Evolutionary conservation across 805 yeast genomes (phyloP).

Genomic region (Clavispora santaluciae): DNA sequence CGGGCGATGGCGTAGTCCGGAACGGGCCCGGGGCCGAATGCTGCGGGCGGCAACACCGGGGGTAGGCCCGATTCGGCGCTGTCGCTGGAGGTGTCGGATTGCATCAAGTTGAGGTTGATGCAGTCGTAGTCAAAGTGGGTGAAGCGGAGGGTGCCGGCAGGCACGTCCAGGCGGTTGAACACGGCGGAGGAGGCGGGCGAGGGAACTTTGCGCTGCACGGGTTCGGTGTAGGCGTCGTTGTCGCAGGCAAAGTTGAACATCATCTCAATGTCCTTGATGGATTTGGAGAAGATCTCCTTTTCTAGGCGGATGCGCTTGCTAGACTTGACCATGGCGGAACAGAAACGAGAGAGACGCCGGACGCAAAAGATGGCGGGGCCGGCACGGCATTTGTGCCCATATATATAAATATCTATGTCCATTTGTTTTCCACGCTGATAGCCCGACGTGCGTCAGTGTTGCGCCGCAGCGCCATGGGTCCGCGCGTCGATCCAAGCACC

Average conservation of each 20-base stretch:
- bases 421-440: background rate
- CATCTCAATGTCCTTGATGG: conserved; percentile 14
- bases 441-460: background rate
- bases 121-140: conserved; percentile 11
- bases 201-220: conserved; percentile 1
- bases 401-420: background rate
- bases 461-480: background rate
- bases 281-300: conserved; percentile 12
- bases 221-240: conserved; percentile 1
- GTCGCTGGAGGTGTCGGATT: conserved; percentile 5
- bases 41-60: background rate
- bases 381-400: background rate
- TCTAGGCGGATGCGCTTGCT: conserved; percentile 13
- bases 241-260: conserved; percentile 10
- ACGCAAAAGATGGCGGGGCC: background rate
- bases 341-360: background rate
- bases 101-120: conserved; percentile 7
- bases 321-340: conserved; percentile 9
- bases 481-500: background rate
- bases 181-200: background rate
- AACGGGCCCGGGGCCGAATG: background rate
- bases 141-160: conserved; percentile 6
- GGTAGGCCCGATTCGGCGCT: background rate
- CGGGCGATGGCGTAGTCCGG: background rate
- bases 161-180: conserved; percentile 8